Base-by-base conservation (phyloP, 2,329 filamentous ascomycete genomes). In the Amphichorda felina region DNA sequence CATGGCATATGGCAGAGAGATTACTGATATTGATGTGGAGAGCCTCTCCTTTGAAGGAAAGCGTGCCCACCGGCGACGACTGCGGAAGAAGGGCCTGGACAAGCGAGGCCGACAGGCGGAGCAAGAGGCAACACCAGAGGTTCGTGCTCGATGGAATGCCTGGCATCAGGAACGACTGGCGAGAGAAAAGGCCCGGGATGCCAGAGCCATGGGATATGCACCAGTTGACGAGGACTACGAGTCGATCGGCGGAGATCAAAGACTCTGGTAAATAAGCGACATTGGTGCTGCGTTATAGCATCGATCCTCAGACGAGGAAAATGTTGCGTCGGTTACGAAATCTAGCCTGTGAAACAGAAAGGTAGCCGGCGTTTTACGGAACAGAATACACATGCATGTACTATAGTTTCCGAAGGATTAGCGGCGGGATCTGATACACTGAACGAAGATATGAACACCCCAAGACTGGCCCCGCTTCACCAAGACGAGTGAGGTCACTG, bases 31-130 rank as follows among this genome's bases (percentile, higher is more conserved):
- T 8, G 60, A 73, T 40, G 51, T 64, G 15, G 49, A 50, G 8
- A 54, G 50, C 15, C 63, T 72, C 40, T 57, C 60, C 1, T 61
- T 64, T 39, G 62, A 64, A 43, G 55, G 66, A 42, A 64, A 61
- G 37, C 60, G 65, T 27, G 60, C 64, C 37, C 62, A 70, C 43
- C 54, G 64, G 13, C 61, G 71, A n/a, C 59, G 72, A 24, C 50
- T 74, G 26, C 53, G 53, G 28, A 73, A 67, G 50, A 63, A 55
- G 47, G 66, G 64, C 1, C 50, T 70, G 2, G 30, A 52, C 17
- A 50, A 50, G 38, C 15, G 22, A 18, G 19, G 18, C 59, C 58
- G 44, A 50, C 49, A 35, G 24, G 29, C 18, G 22, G 16, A 29
- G 18, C 25, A 33, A 4, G 51, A 57, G 15, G 40, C 43, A 15